Evolutionary conservation across 1,284 basidiomycete genomes (phyloP).

Genomic region (Pisolithus thermaeus): DNA sequence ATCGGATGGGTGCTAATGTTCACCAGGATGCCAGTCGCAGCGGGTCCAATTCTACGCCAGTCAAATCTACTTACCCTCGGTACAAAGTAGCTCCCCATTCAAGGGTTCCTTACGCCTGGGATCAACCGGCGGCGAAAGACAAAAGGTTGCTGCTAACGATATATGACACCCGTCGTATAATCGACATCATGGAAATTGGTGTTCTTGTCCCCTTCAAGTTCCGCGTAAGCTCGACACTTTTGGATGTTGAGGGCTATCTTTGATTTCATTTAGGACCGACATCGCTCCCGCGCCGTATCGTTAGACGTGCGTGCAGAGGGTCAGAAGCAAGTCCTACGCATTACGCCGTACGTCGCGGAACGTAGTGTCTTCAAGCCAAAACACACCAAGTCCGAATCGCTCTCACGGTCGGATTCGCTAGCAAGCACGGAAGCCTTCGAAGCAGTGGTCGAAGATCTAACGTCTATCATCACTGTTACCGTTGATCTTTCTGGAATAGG

Average conservation of each 20-base stretch:
- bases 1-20: constrained; percentile 5
- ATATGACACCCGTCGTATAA: constrained; percentile 60
- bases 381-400: constrained; percentile 40
- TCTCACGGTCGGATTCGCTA: constrained; percentile 67
- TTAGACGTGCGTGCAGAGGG: constrained; percentile 93
- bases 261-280: constrained; percentile 38
- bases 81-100: constrained; percentile 61
- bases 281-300: constrained; percentile 64
- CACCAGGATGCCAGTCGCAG: constrained; percentile 47
- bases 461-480: constrained; percentile 63
- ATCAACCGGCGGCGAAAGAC: constrained; percentile 80
- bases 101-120: constrained; percentile 84
- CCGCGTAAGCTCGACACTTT: constrained; percentile 40
- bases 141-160: constrained; percentile 77
- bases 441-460: constrained; percentile 74
- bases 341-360: constrained; percentile 86
- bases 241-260: constrained; percentile 4
- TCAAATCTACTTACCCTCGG: constrained; percentile 22
- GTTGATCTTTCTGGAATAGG: constrained; percentile 90
- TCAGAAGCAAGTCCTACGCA: constrained; percentile 79
- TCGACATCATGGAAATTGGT: constrained; percentile 98
- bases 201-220: constrained; percentile 89
- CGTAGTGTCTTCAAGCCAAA: constrained; percentile 87
- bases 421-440: constrained; percentile 81
- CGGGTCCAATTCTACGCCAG: constrained; percentile 33